Percentiles rank a stretch among this genome's conserved stretches.
phyloP scores from a whole-genome alignment of 441 rosid species.

The Rhodomyrtus psidioides region DNA sequence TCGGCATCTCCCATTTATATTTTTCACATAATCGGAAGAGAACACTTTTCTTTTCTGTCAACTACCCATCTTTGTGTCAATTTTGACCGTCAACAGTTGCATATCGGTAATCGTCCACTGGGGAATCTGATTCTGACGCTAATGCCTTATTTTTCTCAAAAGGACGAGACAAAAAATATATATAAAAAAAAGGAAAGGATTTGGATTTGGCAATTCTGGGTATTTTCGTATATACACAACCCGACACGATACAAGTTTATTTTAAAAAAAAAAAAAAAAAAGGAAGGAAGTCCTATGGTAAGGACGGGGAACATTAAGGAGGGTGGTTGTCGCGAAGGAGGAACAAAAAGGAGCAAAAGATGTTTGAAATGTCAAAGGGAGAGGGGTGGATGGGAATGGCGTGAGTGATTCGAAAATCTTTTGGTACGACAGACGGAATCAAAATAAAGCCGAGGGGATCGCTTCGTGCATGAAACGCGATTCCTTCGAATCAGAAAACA shows the following conservation, averaged over 20 bases:
- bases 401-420: neutral
- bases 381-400: neutral
- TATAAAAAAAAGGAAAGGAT: neutral
- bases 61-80: too few species aligned
- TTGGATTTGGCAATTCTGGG: neutral
- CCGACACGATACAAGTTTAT: fast-evolving
- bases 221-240: neutral
- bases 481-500: too few species aligned
- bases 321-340: neutral
- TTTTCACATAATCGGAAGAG: too few species aligned
- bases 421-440: neutral
- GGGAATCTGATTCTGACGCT: neutral
- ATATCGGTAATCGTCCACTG: too few species aligned
- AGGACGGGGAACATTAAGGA: too few species aligned
- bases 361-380: neutral
- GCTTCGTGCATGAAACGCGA: too few species aligned
- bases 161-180: too few species aligned
- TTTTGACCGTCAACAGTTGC: too few species aligned
- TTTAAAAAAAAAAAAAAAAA: neutral
- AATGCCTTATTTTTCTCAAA: neutral
- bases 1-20: too few species aligned
- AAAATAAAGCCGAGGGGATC: neutral
- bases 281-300: too few species aligned
- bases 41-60: too few species aligned
- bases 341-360: neutral